These are phyloP conservation scores for Trichoderma brevicompactum DNA, from an alignment of 2,329 filamentous ascomycete species.

Conservation along the genomic window DNA sequence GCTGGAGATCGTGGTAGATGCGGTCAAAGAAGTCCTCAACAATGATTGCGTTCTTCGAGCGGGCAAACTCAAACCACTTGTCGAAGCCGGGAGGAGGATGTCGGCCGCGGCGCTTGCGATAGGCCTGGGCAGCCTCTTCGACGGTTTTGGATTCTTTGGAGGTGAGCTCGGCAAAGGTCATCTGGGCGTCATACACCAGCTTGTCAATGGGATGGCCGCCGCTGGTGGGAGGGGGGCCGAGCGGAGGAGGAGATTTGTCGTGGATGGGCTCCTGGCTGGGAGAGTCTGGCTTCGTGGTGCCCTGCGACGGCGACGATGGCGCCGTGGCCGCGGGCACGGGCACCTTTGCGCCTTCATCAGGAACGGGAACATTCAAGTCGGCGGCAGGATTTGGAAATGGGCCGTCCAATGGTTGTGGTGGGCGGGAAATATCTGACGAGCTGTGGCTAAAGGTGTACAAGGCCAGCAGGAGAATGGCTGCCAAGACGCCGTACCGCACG, in stretches of 20 bases:
- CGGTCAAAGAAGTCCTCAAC: constrained; percentile 69
- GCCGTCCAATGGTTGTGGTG: not conserved
- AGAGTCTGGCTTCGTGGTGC: constrained; percentile 9
- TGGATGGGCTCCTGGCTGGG: constrained; percentile 13
- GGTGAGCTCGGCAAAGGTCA: constrained; percentile 46
- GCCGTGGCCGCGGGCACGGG: not conserved
- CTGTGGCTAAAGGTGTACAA: constrained; percentile 38
- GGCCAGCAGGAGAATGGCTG: constrained; percentile 42
- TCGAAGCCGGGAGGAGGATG: constrained; percentile 68
- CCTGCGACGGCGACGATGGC: constrained; percentile 6
- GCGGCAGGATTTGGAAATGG: not conserved
- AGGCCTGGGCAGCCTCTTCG: constrained; percentile 59
- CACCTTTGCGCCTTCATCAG: not conserved
- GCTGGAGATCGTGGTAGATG: constrained; percentile 64
- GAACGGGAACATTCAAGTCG: constrained; percentile 7
- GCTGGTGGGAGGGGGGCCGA: constrained; percentile 13
- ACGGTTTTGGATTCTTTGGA: constrained; percentile 55
- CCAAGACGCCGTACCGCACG: constrained; percentile 48
- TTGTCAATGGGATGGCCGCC: constrained; percentile 56
- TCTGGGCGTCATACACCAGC: constrained; percentile 53
- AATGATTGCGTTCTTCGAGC: constrained; percentile 56
- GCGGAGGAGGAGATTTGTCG: constrained; percentile 15
- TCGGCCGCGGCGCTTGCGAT: constrained; percentile 61
- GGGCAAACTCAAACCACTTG: constrained; percentile 62
- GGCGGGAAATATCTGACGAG: constrained; percentile 30